Evolutionary conservation across 2,329 filamentous ascomycete species (phyloP).

Genomic region (Sphaerulina populicola): DNA sequence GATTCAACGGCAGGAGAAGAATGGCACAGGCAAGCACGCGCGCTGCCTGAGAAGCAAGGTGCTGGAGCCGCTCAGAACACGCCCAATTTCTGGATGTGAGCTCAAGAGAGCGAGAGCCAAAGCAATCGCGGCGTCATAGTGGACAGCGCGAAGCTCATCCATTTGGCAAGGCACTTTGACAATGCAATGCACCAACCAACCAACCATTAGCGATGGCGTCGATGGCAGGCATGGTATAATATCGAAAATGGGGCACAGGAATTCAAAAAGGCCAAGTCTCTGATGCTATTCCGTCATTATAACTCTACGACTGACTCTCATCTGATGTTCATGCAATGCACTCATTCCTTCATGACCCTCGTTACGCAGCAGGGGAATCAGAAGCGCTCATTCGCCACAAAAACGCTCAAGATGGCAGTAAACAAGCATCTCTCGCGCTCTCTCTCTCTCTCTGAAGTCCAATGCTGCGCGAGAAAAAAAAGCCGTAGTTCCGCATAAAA

Average conservation of each 20-base stretch:
- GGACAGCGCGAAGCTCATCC: too few species aligned
- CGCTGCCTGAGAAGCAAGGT: not conserved
- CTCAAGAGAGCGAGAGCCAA: not conserved
- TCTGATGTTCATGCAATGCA: not conserved
- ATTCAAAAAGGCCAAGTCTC: not conserved
- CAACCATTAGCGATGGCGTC: slow-evolving; percentile 17
- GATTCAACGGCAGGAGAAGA: not conserved
- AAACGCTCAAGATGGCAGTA: not conserved
- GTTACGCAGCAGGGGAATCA: not conserved
- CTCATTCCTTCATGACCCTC: not conserved
- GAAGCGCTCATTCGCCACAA: too few species aligned
- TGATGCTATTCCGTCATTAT: not conserved
- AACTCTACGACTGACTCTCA: not conserved
- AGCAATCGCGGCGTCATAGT: too few species aligned
- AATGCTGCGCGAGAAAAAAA: not conserved
- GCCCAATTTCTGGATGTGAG: not conserved
- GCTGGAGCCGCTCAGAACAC: not conserved
- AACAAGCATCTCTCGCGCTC: not conserved
- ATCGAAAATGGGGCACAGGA: not conserved
- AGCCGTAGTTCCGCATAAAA: not conserved
- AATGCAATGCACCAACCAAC: not conserved
- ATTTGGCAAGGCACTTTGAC: not conserved
- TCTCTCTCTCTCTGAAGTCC: not conserved
- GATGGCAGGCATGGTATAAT: slow-evolving; percentile 9
- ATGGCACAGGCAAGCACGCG: not conserved